These are phyloP conservation scores for Pyrenophora graminea DNA, from an alignment of 2,329 filamentous ascomycete genomes.

Conservation along the genomic window DNA sequence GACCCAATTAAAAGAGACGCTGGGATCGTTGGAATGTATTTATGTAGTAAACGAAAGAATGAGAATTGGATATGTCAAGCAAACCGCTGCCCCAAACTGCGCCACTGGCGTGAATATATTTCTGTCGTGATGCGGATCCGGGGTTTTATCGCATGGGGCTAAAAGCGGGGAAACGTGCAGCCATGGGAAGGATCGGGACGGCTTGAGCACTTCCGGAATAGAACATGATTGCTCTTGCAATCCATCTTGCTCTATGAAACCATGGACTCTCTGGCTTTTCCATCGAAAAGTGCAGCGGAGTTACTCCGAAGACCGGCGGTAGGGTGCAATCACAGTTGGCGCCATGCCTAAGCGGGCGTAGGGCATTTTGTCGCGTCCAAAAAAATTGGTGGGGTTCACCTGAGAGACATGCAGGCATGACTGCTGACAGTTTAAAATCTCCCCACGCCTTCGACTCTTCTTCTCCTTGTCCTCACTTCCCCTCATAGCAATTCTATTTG, in stretches of 20 bases:
- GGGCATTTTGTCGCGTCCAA: constrained; percentile 26
- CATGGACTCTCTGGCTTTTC: not conserved
- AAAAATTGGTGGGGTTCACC: constrained; percentile 30
- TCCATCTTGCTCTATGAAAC: not conserved
- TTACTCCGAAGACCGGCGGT: constrained; percentile 34
- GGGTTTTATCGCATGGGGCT: constrained; percentile 17
- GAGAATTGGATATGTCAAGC: constrained; percentile 23
- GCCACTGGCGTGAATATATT: not conserved
- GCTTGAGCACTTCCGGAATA: constrained; percentile 6
- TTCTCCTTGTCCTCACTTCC: constrained; percentile 1
- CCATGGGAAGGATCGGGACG: constrained; percentile 2
- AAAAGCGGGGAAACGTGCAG: constrained; percentile 16
- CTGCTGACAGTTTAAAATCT: constrained; percentile 15
- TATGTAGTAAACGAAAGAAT: constrained; percentile 36
- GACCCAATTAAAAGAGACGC: constrained; percentile 20
- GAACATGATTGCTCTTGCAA: not conserved
- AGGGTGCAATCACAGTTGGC: constrained; percentile 9
- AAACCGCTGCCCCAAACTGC: not conserved
- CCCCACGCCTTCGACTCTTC: constrained; percentile 2
- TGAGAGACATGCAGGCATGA: constrained; percentile 8
- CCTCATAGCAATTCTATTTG: not conserved
- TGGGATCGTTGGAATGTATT: constrained; percentile 27
- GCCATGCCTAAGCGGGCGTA: constrained; percentile 26
- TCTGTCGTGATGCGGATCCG: constrained; percentile 7
- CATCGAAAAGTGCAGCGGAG: constrained; percentile 1